Conservation (phyloP, 345 rosid genomes). For the Turritis glabra region DNA sequence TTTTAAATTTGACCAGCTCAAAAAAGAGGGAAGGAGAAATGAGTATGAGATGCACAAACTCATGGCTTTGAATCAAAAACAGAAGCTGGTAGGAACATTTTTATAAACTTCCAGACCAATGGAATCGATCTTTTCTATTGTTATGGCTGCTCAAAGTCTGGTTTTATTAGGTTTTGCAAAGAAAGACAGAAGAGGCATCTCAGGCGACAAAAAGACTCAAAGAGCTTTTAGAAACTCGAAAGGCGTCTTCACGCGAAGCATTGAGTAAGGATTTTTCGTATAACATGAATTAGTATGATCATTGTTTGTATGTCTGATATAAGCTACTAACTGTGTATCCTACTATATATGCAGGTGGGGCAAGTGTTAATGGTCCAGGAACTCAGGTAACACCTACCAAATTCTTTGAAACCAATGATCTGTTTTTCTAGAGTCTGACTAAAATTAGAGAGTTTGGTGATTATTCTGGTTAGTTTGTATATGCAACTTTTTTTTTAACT, state of each 20-base stretch:
- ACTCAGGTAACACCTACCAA: slow-evolving; percentile 62
- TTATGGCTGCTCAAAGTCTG: slow-evolving; percentile 6
- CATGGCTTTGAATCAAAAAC: slow-evolving; percentile 91
- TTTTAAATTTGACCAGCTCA: slow-evolving; percentile 56
- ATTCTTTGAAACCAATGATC: slow-evolving; percentile 13
- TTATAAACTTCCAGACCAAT: slow-evolving; percentile 17
- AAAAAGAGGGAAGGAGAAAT: slow-evolving; percentile 96
- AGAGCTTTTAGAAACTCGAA: slow-evolving; percentile 85
- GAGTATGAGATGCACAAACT: slow-evolving; percentile 98
- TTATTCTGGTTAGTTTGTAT: slow-evolving; percentile 15
- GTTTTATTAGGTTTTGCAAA: slow-evolving; percentile 73
- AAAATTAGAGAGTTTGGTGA: slow-evolving; percentile 19
- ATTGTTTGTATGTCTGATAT: slow-evolving; percentile 9
- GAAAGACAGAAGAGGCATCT: slow-evolving; percentile 97
- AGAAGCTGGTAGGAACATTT: slow-evolving; percentile 72
- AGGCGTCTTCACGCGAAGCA: slow-evolving; percentile 70
- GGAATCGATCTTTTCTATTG: background rate
- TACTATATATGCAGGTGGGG: slow-evolving; percentile 45
- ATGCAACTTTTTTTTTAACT: background rate
- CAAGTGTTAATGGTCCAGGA: slow-evolving; percentile 69
- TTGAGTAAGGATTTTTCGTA: slow-evolving; percentile 38
- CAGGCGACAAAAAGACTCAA: slow-evolving; percentile 94
- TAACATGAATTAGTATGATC: slow-evolving; percentile 10
- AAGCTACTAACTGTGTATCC: slow-evolving; percentile 17
- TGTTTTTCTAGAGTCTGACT: background rate